Conservation (phyloP, 2,329 filamentous ascomycete genomes). For the Ceratocystiopsis minuta region DNA sequence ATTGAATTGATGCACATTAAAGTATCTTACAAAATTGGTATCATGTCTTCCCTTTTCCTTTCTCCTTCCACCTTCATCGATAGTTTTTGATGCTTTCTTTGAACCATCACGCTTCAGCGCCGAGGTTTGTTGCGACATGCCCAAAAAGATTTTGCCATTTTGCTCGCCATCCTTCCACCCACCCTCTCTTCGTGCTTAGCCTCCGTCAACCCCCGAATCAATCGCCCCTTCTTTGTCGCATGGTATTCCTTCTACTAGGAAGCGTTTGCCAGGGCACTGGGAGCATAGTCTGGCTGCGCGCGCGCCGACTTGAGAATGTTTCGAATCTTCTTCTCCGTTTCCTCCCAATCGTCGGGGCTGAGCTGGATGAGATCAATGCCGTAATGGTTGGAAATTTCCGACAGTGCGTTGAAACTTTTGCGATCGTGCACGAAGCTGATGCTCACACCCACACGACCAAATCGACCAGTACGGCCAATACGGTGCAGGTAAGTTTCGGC, state of each 20-base stretch:
- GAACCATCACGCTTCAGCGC: too few species aligned
- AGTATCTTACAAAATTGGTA: too few species aligned
- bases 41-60: too few species aligned
- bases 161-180: too few species aligned
- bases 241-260: conserved; percentile 1
- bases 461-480: conserved; percentile 91
- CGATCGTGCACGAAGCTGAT: conserved; percentile 88
- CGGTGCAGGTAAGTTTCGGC: conserved; percentile 94
- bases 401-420: conserved; percentile 61
- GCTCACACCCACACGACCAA: conserved; percentile 88
- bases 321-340: conserved; percentile 68
- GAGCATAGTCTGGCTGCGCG: conserved; percentile 29
- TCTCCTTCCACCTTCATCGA: too few species aligned
- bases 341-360: conserved; percentile 77
- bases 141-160: too few species aligned
- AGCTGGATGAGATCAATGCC: conserved; percentile 65
- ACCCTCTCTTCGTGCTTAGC: too few species aligned
- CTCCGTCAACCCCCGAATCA: too few species aligned
- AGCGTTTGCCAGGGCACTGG: conserved; percentile 6
- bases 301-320: conserved; percentile 57
- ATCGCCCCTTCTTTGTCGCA: too few species aligned
- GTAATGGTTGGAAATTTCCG: conserved; percentile 65
- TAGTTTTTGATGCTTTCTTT: too few species aligned
- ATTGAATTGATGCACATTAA: too few species aligned
- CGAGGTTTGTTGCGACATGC: too few species aligned